Base-by-base conservation (phyloP, 2,329 filamentous ascomycete genomes). In the Dothistroma pini region DNA sequence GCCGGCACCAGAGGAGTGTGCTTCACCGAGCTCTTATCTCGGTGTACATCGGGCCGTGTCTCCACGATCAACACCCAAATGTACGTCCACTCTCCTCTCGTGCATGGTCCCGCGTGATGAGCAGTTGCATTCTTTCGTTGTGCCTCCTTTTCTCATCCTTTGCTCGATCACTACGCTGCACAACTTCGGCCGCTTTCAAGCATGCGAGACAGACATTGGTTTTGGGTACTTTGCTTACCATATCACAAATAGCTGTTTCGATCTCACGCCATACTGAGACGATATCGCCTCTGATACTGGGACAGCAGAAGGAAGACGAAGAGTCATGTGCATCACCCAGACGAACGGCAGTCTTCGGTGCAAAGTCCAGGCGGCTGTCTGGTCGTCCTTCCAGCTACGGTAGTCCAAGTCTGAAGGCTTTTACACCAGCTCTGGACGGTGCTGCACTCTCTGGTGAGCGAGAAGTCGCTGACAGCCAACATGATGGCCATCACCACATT, bases 261-360 rank as follows among this genome's bases (percentile, higher is more conserved):
- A 80, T 80, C 65, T 77, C 76, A 55, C 67, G 66, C 50, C 73
- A 78, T 35, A 69, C 76, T 32, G 79, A 80, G 63, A 75, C 73
- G 52, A 79, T 80, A 52, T 81, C 79, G 22, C 79, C 80, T 41
- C 66, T 80, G 63, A 75, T 81, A 63, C 75, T 77, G 29, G 79
- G 75, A 25, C 77, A 75, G 57, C 73, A 77, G 60, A 81, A 81
- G 62, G 76, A 77, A 25, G 66, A 76, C 49, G 77, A 80, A 32
- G 74, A 75, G 21, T 71, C 77, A 77, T 48, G 74, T 76, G 16
- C 57, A 68, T 74, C 47, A 62, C 72, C 21, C 75, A 62, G 31
- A 54, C 61, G 57, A 68, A 75, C 25, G 75, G 50, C 69, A 70
- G 56, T 70, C 71, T 25, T 74, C 71, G 31, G 72, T 77, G 38